Percentiles rank a stretch among this genome's conserved stretches.
Conservation (phyloP, 2,329 filamentous ascomycete genomes). For the Alternaria sp. region DNA sequence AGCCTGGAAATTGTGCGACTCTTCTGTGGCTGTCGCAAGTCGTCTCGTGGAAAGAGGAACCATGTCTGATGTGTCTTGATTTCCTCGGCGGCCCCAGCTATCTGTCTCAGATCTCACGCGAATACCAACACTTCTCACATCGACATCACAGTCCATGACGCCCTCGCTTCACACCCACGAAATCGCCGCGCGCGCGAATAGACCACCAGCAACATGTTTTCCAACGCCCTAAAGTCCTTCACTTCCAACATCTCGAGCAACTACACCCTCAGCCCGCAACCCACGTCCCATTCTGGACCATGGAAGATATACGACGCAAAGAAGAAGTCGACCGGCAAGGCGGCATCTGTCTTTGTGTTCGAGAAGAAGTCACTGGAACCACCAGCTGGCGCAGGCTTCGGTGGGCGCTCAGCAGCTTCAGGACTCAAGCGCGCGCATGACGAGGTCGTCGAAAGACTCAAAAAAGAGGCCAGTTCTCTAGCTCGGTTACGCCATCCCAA, state of each 20-base stretch:
- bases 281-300: slow-evolving; percentile 83
- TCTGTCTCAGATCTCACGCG: slow-evolving; percentile 30
- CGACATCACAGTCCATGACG: slow-evolving; percentile 42
- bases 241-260: slow-evolving; percentile 92
- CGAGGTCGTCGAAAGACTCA: slow-evolving; percentile 89
- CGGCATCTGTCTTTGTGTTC: slow-evolving; percentile 92
- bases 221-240: slow-evolving; percentile 88
- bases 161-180: slow-evolving; percentile 24
- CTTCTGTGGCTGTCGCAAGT: not conserved
- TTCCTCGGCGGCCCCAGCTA: slow-evolving; percentile 29
- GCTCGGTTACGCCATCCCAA: slow-evolving; percentile 90
- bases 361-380: slow-evolving; percentile 86
- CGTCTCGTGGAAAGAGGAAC: slow-evolving; percentile 2
- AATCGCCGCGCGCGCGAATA: slow-evolving; percentile 38
- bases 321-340: slow-evolving; percentile 91
- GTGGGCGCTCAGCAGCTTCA: slow-evolving; percentile 66
- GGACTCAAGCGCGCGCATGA: slow-evolving; percentile 83
- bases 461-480: slow-evolving; percentile 89
- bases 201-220: slow-evolving; percentile 77
- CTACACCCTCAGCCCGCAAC: slow-evolving; percentile 80
- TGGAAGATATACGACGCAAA: slow-evolving; percentile 99
- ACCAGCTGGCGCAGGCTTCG: slow-evolving; percentile 66
- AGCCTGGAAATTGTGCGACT: slow-evolving; percentile 6
- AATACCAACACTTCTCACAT: slow-evolving; percentile 21
- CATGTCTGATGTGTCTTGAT: slow-evolving; percentile 26